These are phyloP conservation scores for Mortierella sp. DNA, from an alignment of 371 early-diverging fungal species.

Conservation along the genomic window DNA sequence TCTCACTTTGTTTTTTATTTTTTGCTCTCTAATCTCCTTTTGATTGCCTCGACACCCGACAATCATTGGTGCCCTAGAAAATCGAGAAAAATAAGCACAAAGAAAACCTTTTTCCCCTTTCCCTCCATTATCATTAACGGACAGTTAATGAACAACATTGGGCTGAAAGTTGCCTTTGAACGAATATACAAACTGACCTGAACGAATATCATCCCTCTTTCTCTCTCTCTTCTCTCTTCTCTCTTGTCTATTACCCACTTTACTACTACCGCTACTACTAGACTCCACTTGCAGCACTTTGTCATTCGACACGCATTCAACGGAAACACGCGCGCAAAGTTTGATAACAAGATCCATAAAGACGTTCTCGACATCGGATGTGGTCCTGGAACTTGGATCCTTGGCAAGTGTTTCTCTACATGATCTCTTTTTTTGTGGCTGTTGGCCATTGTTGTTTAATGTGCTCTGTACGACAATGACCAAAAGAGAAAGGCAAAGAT, in stretches of 20 bases:
- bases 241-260: no score
- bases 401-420: constrained; percentile 45
- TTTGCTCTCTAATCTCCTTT: neutral
- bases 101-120: neutral
- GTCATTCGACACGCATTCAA: constrained; percentile 53
- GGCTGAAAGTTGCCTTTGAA: neutral
- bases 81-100: neutral
- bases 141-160: neutral
- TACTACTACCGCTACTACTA: neutral
- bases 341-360: constrained; percentile 53
- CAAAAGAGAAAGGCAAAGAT: neutral
- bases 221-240: neutral
- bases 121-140: neutral
- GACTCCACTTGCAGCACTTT: constrained; percentile 56
- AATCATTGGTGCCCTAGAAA: neutral
- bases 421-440: neutral
- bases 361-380: constrained; percentile 66
- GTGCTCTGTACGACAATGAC: constrained; percentile 4
- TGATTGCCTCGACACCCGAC: neutral
- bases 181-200: neutral
- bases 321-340: constrained; percentile 56
- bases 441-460: neutral
- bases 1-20: neutral
- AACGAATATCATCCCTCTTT: neutral
- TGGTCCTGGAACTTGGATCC: constrained; percentile 70